Evolutionary conservation across 2,329 filamentous ascomycete genomes (phyloP), one percentile per base, ranked within the genome.

Genomic region (Aspergillus brasiliensis): DNA sequence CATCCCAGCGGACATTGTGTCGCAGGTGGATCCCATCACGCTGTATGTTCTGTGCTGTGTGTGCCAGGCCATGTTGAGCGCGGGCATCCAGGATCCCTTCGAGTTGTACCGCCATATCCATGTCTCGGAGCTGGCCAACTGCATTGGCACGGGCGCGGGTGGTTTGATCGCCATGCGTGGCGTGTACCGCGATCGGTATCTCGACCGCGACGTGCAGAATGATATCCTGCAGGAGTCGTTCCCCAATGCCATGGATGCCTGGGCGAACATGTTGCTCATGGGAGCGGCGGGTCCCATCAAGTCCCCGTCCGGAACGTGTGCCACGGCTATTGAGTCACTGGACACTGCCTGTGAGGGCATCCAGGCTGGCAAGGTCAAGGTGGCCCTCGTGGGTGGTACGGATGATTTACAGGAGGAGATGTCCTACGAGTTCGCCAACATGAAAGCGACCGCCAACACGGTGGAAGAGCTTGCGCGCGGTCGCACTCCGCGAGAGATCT

Each of bases 51-150:
- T 98, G 34, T 92, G 97, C 38, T 94, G 91, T 52, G 94, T 92
- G 46, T 91, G 90, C 1, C 94, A 98, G 77, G 88, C 92, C 61
- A 86, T 98, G 0, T 83, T 97, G 53, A 88, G 91, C 37, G 89
- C 91, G 62, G 93, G 93, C 86, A 93, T 98, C 75, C 97, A 93
- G 15, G 93, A 98, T 74, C 94, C 93, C n/a, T 97, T 97, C 75
- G 93, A 98, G 80, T 97, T 98, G 80, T 97, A 97, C 86, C 91
- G 97, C 82, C 97, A 98, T 71, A 92, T 98, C 64, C 93, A 98
- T 77, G 88, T 97, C 62, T 96, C 94, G 5, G 91, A 98, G 74
- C 90, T 97, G 51, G 93, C 93, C 76, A 98, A 97, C 84, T 97
- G 92, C 74, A 87, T 97, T 67, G 93, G 93, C 78, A 97, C 94